A percentile compares a stretch with the other conserved stretches of the same genome.
These are phyloP conservation scores for Dendrocalamus sinicus DNA, from an alignment of 176 grass and related monocot species.

Conservation along the genomic window DNA sequence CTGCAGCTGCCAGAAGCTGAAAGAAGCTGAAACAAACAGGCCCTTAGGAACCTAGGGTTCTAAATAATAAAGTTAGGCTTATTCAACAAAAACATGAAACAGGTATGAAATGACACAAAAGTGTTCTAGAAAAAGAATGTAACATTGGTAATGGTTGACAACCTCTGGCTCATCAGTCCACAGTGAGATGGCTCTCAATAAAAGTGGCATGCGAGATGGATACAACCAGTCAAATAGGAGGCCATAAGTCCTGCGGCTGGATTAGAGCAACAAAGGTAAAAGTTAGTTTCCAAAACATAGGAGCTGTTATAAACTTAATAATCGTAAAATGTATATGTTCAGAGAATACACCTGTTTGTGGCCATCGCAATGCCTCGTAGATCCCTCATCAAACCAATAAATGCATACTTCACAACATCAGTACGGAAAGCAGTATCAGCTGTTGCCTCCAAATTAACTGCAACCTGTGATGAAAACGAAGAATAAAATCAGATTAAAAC, in stretches of 20 bases:
- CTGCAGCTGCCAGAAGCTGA: too few relatives aligned
- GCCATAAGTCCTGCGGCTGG: conserved; percentile 87
- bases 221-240: conserved; percentile 99
- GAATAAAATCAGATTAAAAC: conserved; percentile 23
- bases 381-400: conserved; percentile 99
- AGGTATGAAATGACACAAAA: conserved; percentile 3
- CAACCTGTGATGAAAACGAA: conserved; percentile 58
- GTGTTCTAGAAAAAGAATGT: conserved; percentile 2
- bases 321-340: not conserved
- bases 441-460: conserved; percentile 80
- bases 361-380: conserved; percentile 91
- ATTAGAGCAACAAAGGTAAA: conserved; percentile 38
- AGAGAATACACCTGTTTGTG: conserved; percentile 79
- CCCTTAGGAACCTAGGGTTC: conserved; percentile 1
- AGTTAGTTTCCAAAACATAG: conserved; percentile 33
- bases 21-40: too few relatives aligned
- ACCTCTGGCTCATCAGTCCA: conserved; percentile 89
- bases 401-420: conserved; percentile 80
- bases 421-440: conserved; percentile 78
- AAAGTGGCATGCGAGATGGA: conserved; percentile 82
- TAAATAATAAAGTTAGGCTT: conserved; percentile 29
- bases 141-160: conserved; percentile 42
- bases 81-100: conserved; percentile 14
- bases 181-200: conserved; percentile 86
- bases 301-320: not conserved